Conservation (phyloP, 2,329 filamentous ascomycete genomes). For the Aspergillus sp. region DNA sequence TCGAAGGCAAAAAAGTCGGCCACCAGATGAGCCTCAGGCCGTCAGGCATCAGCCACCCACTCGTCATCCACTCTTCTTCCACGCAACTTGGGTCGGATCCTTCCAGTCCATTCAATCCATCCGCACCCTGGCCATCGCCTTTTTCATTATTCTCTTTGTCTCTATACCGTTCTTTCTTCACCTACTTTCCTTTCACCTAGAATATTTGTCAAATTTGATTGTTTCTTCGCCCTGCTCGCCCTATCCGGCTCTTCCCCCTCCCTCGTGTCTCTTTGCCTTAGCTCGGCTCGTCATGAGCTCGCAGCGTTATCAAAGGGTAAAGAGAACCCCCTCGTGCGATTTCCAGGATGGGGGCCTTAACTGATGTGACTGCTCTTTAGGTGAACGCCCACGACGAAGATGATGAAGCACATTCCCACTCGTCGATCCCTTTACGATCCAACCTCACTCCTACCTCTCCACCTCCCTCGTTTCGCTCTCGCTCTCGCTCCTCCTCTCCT, state of each 20-base stretch:
- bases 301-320: conserved; percentile 46
- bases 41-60: conserved; percentile 1
- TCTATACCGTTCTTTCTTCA: not conserved
- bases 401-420: conserved; percentile 29
- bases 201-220: not conserved
- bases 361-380: conserved; percentile 17
- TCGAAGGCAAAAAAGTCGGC: not conserved
- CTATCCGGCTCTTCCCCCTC: conserved; percentile 1
- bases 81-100: not conserved
- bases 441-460: conserved; percentile 35
- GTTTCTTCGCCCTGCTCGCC: not conserved
- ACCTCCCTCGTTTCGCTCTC: conserved; percentile 80
- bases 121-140: not conserved
- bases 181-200: not conserved
- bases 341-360: conserved; percentile 1
- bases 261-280: conserved; percentile 6
- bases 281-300: conserved; percentile 45
- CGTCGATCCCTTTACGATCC: conserved; percentile 22
- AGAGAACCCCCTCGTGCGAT: conserved; percentile 18
- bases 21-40: conserved; percentile 4
- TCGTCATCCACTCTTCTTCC: not conserved
- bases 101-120: not conserved
- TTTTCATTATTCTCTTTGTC: not conserved
- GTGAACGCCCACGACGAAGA: conserved; percentile 43
- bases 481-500: conserved; percentile 72